phyloP scores from a whole-genome alignment of 352 stramenopile species.

The Phytophthora nicotianae region DNA sequence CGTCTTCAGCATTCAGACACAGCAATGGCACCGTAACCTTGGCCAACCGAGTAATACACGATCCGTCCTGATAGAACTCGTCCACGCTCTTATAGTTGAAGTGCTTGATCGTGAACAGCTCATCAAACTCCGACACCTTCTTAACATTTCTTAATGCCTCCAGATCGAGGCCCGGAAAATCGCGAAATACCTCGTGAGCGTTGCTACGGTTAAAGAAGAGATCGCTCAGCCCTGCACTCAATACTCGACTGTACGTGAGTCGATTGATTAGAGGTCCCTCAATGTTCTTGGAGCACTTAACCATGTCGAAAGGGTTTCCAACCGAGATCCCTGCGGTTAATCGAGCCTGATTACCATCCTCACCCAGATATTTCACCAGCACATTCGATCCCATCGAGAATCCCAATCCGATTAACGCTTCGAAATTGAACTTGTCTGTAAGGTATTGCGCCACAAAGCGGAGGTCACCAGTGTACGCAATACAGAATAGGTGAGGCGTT shows the following conservation, averaged over 20 bases:
- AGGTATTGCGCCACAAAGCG: conserved; percentile 49
- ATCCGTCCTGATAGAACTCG: conserved; percentile 54
- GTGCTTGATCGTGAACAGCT: conserved; percentile 59
- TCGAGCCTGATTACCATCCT: conserved; percentile 42
- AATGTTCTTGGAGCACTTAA: conserved; percentile 52
- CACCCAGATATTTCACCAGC: conserved; percentile 75
- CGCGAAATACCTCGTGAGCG: conserved; percentile 58
- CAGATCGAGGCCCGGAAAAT: conserved; percentile 52
- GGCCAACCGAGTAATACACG: conserved; percentile 38
- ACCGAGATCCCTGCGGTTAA: conserved; percentile 64
- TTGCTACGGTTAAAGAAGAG: conserved; percentile 76
- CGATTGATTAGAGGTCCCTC: conserved; percentile 53
- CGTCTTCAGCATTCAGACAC: conserved; percentile 57
- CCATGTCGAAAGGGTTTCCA: conserved; percentile 73
- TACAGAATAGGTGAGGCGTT: conserved; percentile 62
- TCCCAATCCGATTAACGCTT: conserved; percentile 55
- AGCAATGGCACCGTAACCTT: conserved; percentile 51
- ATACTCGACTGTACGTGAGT: conserved; percentile 55
- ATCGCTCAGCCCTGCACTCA: conserved; percentile 52
- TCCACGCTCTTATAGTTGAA: conserved; percentile 57
- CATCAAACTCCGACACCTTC: conserved; percentile 67
- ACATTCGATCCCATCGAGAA: conserved; percentile 82
- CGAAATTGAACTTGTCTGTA: conserved; percentile 47
- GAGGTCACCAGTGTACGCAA: conserved; percentile 72
- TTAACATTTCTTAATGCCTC: conserved; percentile 37